Evolutionary conservation across 2,329 filamentous ascomycete genomes (phyloP).

Genomic region (Monosporascus cannonballus): DNA sequence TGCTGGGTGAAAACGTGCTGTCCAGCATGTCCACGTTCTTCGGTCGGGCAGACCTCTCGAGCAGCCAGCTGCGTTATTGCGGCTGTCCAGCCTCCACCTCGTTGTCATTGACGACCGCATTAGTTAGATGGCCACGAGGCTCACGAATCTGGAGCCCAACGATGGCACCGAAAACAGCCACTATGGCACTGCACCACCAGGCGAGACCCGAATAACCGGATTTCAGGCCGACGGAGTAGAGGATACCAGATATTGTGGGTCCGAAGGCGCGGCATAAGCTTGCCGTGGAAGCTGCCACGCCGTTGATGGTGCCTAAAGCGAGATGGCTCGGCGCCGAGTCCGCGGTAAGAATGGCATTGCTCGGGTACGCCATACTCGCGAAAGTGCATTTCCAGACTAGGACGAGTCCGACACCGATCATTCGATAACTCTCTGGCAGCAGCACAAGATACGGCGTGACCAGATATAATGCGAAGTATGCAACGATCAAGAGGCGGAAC

Average conservation of each 20-base stretch:
- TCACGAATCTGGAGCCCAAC: constrained; percentile 74
- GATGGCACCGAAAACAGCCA: constrained; percentile 69
- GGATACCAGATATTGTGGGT: constrained; percentile 77
- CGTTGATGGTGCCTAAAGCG: constrained; percentile 87
- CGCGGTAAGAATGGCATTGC: constrained; percentile 80
- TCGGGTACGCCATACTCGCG: constrained; percentile 84
- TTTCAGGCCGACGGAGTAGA: constrained; percentile 75
- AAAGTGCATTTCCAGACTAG: constrained; percentile 92
- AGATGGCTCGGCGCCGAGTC: constrained; percentile 81
- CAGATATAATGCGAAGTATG: constrained; percentile 85
- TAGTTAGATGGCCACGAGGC: constrained; percentile 38
- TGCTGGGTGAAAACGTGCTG: neutral
- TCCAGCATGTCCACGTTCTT: neutral
- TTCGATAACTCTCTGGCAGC: constrained; percentile 64
- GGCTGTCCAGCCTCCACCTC: constrained; percentile 10
- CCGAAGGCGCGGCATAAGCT: constrained; percentile 85
- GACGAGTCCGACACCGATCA: constrained; percentile 68
- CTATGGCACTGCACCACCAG: constrained; percentile 84
- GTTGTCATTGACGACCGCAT: constrained; percentile 35
- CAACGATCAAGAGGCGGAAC: constrained; percentile 73
- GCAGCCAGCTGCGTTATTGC: constrained; percentile 3
- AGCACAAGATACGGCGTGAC: constrained; percentile 84
- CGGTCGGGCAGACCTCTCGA: constrained; percentile 1
- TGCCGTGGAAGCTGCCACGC: constrained; percentile 83
- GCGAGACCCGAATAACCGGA: constrained; percentile 80